Evolutionary conservation across 768 basidiomycete species (phyloP).

Genomic region (Tylopilus sp.): DNA sequence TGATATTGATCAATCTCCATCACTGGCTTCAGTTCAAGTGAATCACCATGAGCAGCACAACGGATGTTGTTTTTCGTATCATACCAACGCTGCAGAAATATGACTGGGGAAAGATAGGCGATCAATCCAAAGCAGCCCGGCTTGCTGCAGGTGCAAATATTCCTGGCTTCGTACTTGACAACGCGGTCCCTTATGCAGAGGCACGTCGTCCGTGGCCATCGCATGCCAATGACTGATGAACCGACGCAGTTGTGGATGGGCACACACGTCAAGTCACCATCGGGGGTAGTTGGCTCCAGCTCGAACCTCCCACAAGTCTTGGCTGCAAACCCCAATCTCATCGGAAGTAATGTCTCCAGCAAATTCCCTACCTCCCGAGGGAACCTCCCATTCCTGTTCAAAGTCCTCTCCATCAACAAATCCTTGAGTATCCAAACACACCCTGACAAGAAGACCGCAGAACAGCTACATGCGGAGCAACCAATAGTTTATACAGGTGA

Average conservation of each 20-base stretch:
- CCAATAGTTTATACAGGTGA: slow-evolving; percentile 91
- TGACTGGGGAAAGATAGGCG: slow-evolving; percentile 92
- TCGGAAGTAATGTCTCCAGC: slow-evolving; percentile 55
- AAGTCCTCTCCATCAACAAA: slow-evolving; percentile 85
- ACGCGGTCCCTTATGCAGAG: slow-evolving; percentile 86
- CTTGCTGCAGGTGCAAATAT: slow-evolving; percentile 61
- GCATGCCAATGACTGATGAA: slow-evolving; percentile 1
- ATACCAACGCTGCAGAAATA: slow-evolving; percentile 84
- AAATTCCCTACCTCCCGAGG: slow-evolving; percentile 56
- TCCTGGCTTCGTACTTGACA: slow-evolving; percentile 65
- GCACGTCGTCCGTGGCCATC: slow-evolving; percentile 41
- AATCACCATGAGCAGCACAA: slow-evolving; percentile 22
- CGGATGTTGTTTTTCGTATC: slow-evolving; percentile 67
- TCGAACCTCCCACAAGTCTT: slow-evolving; percentile 58
- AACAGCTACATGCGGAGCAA: slow-evolving; percentile 58
- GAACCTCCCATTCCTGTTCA: slow-evolving; percentile 89
- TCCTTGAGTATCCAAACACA: slow-evolving; percentile 91
- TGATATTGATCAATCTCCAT: neutral
- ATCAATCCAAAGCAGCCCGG: slow-evolving; percentile 82
- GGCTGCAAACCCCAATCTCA: slow-evolving; percentile 59
- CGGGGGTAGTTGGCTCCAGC: slow-evolving; percentile 46
- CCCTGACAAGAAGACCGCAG: slow-evolving; percentile 82
- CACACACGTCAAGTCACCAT: slow-evolving; percentile 80
- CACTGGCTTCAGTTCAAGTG: neutral
- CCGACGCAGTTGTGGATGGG: slow-evolving; percentile 92